These are phyloP conservation scores for Gillenia trifoliata DNA, from an alignment of 306 rosid species.

Conservation along the genomic window DNA sequence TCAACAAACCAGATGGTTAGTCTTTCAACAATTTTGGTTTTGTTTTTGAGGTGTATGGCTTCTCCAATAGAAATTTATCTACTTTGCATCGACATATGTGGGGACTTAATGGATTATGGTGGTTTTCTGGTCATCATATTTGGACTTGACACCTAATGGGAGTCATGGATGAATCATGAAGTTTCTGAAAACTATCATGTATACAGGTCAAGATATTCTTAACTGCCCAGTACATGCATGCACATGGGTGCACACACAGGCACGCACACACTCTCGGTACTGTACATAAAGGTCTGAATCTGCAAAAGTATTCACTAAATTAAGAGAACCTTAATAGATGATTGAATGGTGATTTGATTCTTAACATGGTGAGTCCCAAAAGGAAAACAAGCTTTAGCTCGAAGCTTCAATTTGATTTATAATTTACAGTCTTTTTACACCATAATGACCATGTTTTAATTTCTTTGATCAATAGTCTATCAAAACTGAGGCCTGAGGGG, in stretches of 20 bases:
- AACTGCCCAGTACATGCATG: background rate
- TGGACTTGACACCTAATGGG: background rate
- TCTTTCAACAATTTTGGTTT: conserved; percentile 10
- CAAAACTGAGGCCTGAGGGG: no score
- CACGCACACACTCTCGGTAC: background rate
- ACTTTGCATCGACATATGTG: background rate
- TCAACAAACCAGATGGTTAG: conserved; percentile 99
- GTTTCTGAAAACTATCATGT: background rate
- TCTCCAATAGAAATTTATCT: background rate
- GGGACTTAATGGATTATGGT: background rate
- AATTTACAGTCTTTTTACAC: background rate
- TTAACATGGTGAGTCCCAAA: background rate
- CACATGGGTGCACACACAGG: background rate
- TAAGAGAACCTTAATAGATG: background rate
- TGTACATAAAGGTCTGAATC: background rate
- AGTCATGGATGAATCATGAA: background rate
- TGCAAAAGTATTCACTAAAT: background rate
- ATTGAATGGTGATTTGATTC: background rate
- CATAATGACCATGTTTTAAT: background rate
- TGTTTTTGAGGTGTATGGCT: background rate
- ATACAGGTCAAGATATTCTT: background rate
- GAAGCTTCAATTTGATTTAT: background rate
- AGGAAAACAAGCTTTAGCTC: background rate
- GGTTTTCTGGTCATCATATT: background rate
- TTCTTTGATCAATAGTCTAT: background rate